Percentiles rank a stretch among this genome's conserved stretches.
Conservation (phyloP, 345 rosid species). For the Pugionium cornutum region DNA sequence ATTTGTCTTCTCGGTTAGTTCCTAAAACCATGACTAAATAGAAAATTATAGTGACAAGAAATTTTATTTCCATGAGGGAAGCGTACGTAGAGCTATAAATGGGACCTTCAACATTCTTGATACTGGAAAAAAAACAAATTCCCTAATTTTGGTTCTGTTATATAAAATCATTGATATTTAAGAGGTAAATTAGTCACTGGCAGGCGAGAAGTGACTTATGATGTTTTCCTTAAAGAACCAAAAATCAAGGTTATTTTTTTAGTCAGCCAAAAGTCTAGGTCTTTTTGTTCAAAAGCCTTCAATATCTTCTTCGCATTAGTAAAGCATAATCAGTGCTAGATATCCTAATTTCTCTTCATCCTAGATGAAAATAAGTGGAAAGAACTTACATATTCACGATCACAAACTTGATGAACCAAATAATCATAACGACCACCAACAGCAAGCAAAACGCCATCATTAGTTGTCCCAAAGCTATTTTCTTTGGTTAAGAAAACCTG, state of each 20-base stretch:
- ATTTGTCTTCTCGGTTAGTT: background rate
- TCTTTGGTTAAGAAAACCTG: constrained; percentile 75
- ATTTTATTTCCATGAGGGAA: background rate
- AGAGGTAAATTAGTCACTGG: background rate
- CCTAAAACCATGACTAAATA: too few species aligned
- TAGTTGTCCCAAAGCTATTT: constrained; percentile 62
- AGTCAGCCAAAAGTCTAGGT: background rate
- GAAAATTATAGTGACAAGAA: too few species aligned
- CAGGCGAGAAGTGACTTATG: background rate
- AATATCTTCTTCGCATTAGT: constrained; percentile 9
- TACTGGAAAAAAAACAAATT: background rate
- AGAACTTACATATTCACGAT: constrained; percentile 52
- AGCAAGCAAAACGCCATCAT: constrained; percentile 80
- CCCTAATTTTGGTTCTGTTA: background rate
- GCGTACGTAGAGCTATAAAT: background rate
- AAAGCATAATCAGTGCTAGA: background rate
- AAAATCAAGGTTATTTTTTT: background rate
- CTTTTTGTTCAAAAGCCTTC: background rate
- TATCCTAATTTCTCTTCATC: constrained; percentile 6
- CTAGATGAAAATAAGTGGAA: constrained; percentile 31
- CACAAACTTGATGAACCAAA: constrained; percentile 79
- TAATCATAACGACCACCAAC: constrained; percentile 92
- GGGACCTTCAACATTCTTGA: background rate
- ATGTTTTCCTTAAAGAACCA: background rate
- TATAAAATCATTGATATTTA: background rate